Conservation (phyloP, 345 rosid genomes). For the Syzygium oleosum region DNA sequence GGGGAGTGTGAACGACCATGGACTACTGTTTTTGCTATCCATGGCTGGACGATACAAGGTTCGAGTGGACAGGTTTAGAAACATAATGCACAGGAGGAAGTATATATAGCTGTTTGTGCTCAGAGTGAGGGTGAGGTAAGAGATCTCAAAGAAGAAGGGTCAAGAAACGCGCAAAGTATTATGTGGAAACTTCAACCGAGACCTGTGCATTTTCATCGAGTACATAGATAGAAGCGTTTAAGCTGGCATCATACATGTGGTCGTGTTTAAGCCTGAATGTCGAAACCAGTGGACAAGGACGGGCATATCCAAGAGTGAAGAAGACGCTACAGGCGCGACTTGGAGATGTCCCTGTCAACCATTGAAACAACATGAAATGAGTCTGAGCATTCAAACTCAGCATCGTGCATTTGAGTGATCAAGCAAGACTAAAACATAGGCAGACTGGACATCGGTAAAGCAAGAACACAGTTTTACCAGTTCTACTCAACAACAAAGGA, state of each 20-base stretch:
- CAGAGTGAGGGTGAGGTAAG: background rate
- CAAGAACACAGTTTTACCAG: background rate
- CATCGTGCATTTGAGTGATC: background rate
- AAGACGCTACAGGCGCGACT: background rate
- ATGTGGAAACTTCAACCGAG: background rate
- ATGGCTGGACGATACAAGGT: slow-evolving; percentile 5
- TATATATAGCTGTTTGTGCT: background rate
- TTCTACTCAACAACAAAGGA: background rate
- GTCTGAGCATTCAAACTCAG: background rate
- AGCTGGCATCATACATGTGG: background rate
- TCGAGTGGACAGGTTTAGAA: background rate
- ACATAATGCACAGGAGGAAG: background rate
- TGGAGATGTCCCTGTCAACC: background rate
- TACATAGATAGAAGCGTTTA: background rate
- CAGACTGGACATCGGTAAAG: background rate
- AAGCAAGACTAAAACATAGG: background rate
- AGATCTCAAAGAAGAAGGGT: background rate
- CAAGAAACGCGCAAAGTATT: background rate
- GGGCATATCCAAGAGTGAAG: background rate
- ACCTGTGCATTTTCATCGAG: background rate
- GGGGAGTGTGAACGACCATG: slow-evolving; percentile 10
- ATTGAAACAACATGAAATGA: background rate
- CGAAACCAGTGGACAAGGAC: background rate
- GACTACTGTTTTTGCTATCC: slow-evolving; percentile 6
- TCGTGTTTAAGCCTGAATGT: background rate